Percentiles rank a stretch among this genome's conserved stretches.
Conservation (phyloP, 2,329 filamentous ascomycete genomes). For the Xylariaceae sp. region DNA sequence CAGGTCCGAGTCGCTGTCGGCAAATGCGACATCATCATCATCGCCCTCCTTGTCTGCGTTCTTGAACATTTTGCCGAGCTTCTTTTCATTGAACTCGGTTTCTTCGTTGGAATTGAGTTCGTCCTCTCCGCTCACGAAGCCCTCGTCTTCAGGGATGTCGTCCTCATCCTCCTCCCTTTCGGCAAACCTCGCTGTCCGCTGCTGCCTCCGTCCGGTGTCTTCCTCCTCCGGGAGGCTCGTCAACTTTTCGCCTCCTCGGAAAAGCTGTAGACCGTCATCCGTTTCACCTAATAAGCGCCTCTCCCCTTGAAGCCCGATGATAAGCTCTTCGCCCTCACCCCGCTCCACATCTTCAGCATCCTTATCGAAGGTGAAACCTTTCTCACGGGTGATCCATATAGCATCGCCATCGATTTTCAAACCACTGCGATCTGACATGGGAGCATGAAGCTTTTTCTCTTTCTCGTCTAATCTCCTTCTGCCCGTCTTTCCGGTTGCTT, state of each 20-base stretch:
- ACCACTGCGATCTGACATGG: conserved; percentile 97
- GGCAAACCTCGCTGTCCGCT: conserved; percentile 60
- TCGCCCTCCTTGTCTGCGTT: conserved; percentile 54
- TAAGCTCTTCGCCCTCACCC: conserved; percentile 93
- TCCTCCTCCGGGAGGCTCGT: conserved; percentile 59
- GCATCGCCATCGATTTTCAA: conserved; percentile 96
- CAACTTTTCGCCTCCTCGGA: conserved; percentile 74
- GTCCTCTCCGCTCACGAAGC: conserved; percentile 57
- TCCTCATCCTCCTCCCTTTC: conserved; percentile 61
- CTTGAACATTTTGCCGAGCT: conserved; percentile 63
- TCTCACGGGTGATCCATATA: conserved; percentile 79
- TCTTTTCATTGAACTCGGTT: conserved; percentile 60
- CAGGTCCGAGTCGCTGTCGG: conserved; percentile 95
- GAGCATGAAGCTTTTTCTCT: conserved; percentile 93
- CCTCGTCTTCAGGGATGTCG: conserved; percentile 56
- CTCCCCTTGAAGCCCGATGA: conserved; percentile 85
- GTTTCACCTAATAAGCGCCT: conserved; percentile 80
- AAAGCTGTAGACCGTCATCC: conserved; percentile 81
- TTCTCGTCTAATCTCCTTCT: conserved; percentile 88
- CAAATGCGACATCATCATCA: conserved; percentile 81
- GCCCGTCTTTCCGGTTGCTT: conserved; percentile 79
- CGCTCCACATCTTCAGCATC: conserved; percentile 70
- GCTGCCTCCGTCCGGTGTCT: conserved; percentile 63
- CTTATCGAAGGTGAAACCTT: conserved; percentile 74
- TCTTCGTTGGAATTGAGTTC: conserved; percentile 56